These are phyloP conservation scores for Ailanthus altissimus DNA, from an alignment of 345 rosid species.

Conservation along the genomic window DNA sequence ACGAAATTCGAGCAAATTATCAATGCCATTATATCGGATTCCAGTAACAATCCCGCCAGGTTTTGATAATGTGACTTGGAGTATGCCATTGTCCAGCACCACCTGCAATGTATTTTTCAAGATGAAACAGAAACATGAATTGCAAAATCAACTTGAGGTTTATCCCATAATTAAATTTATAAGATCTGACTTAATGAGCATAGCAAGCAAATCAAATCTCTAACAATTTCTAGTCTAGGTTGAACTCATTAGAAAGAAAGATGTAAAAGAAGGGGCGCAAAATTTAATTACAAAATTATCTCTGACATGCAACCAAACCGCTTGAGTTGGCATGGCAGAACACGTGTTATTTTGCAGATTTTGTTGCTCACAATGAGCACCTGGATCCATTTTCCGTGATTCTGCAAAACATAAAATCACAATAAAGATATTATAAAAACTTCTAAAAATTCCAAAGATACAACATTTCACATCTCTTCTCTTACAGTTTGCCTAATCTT, in stretches of 20 bases:
- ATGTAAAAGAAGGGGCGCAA: conserved; percentile 9
- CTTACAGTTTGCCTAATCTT: neutral
- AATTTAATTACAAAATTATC: conserved; percentile 52
- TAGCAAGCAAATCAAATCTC: neutral
- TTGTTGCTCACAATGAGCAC: no score
- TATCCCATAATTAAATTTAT: neutral
- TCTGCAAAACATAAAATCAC: neutral
- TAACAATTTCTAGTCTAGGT: neutral
- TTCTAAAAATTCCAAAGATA: conserved; percentile 11
- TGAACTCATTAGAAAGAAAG: neutral
- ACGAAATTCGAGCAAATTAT: conserved; percentile 73
- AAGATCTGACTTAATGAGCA: neutral
- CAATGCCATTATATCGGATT: conserved; percentile 55
- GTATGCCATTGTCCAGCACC: conserved; percentile 70
- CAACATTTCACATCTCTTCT: neutral
- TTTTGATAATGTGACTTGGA: conserved; percentile 62
- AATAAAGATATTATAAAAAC: neutral
- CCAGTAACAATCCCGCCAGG: conserved; percentile 78
- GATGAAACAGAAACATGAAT: conserved; percentile 30
- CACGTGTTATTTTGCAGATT: no score
- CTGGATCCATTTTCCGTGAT: conserved; percentile 29
- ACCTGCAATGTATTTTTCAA: conserved; percentile 46
- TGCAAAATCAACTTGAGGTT: conserved; percentile 2
- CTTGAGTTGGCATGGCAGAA: no score
- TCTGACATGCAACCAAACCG: conserved; percentile 52